Evolutionary conservation across 2,329 filamentous ascomycete species (phyloP).

Genomic region (Bipolaris sorokiniana): DNA sequence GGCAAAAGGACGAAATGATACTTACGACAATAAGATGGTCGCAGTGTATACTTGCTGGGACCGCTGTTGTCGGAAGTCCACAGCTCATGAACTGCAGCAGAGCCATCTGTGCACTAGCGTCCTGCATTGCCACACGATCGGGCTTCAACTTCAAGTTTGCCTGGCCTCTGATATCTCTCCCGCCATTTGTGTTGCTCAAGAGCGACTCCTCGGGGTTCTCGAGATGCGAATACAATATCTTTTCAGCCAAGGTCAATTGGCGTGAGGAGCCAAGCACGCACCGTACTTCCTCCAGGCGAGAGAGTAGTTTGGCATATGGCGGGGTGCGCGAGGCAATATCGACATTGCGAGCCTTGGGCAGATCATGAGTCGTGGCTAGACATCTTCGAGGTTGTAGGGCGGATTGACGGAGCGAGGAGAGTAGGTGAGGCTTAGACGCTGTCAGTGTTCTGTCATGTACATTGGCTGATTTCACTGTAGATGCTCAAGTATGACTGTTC

Average conservation of each 20-base stretch:
- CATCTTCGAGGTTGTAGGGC: slow-evolving; percentile 28
- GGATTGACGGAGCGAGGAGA: slow-evolving; percentile 26
- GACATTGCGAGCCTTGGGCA: slow-evolving; percentile 34
- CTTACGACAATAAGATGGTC: slow-evolving; percentile 89
- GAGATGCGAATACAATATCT: slow-evolving; percentile 96
- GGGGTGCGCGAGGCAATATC: slow-evolving; percentile 66
- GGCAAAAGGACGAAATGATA: not conserved
- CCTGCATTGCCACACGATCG: slow-evolving; percentile 98
- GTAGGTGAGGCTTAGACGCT: slow-evolving; percentile 32
- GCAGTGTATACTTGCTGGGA: slow-evolving; percentile 96
- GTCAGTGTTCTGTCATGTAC: slow-evolving; percentile 8
- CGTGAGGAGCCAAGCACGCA: slow-evolving; percentile 69
- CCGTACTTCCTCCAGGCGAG: slow-evolving; percentile 76
- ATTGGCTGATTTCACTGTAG: not conserved
- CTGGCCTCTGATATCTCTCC: slow-evolving; percentile 79
- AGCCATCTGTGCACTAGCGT: slow-evolving; percentile 98
- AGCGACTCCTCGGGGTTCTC: slow-evolving; percentile 89
- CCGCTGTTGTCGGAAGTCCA: slow-evolving; percentile 83
- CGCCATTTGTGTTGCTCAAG: slow-evolving; percentile 81
- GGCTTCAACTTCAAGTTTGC: slow-evolving; percentile 97
- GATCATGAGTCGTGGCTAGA: slow-evolving; percentile 43
- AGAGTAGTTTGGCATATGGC: slow-evolving; percentile 81
- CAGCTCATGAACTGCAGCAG: slow-evolving; percentile 98
- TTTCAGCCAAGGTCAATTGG: slow-evolving; percentile 87
- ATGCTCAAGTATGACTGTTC: slow-evolving; percentile 3